These are phyloP conservation scores for Xenoacremonium recifei DNA, from an alignment of 2,329 filamentous ascomycete species.

Conservation along the genomic window DNA sequence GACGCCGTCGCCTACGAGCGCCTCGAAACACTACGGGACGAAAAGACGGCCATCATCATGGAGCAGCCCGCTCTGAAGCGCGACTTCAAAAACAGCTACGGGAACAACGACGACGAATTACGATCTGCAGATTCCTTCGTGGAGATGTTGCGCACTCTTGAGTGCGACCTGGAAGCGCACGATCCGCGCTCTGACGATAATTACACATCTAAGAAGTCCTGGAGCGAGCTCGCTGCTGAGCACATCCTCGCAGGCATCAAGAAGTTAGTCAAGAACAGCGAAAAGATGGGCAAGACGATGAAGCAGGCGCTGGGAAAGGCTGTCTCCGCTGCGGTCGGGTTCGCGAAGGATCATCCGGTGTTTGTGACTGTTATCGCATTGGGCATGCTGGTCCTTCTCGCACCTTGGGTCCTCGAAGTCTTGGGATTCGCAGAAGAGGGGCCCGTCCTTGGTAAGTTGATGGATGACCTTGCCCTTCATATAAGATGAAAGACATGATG, in stretches of 20 bases:
- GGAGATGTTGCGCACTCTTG: constrained; percentile 6
- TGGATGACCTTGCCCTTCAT: accelerated
- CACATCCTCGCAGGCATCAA: constrained; percentile 15
- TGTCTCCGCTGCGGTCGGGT: constrained; percentile 7
- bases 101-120: too few species aligned
- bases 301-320: constrained; percentile 13
- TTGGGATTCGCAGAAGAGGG: constrained; percentile 18
- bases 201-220: constrained; percentile 11
- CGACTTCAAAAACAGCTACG: too few species aligned
- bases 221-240: constrained; percentile 17
- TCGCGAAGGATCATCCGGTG: constrained; percentile 17
- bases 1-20: neutral
- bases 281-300: constrained; percentile 9
- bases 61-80: constrained; percentile 6
- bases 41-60: constrained; percentile 2
- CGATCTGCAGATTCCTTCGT: constrained; percentile 14
- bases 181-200: constrained; percentile 6
- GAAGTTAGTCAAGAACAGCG: constrained; percentile 11
- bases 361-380: constrained; percentile 16
- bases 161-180: neutral
- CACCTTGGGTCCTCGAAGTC: constrained; percentile 19
- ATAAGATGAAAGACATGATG: neutral
- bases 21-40: neutral
- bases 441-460: constrained; percentile 14
- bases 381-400: constrained; percentile 16